These are phyloP conservation scores for Eucalyptus virginea DNA, from an alignment of 345 rosid species.

Conservation along the genomic window DNA sequence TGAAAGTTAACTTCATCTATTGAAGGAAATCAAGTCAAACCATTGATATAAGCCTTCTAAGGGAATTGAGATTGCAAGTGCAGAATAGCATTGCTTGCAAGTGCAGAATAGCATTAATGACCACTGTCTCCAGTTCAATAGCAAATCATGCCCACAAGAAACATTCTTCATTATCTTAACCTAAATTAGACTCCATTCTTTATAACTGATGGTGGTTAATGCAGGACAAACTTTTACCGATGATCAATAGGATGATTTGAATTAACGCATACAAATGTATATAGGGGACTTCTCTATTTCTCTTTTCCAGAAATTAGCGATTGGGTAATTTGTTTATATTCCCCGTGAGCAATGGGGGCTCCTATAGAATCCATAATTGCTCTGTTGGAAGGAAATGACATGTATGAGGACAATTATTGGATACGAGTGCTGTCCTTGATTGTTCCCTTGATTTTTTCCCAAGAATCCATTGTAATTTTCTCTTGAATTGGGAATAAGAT, in stretches of 20 bases:
- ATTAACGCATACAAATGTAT: too few species aligned
- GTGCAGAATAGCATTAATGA: neutral
- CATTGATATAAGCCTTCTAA: neutral
- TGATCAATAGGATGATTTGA: too few species aligned
- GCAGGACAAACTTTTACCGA: neutral
- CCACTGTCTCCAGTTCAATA: neutral
- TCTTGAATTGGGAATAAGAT: too few species aligned
- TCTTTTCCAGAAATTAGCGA: too few species aligned
- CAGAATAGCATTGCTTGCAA: neutral
- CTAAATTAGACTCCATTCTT: neutral
- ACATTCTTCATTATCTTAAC: too few species aligned
- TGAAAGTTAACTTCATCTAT: too few species aligned
- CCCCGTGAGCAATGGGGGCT: too few species aligned
- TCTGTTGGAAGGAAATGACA: neutral
- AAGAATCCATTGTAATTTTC: too few species aligned
- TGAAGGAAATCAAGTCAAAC: neutral
- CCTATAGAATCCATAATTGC: neutral
- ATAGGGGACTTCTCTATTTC: too few species aligned
- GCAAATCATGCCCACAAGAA: neutral
- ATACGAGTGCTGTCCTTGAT: neutral
- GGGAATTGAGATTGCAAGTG: neutral
- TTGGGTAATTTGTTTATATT: too few species aligned
- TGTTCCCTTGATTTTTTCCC: neutral
- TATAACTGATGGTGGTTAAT: neutral
- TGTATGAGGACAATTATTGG: neutral